These are phyloP conservation scores for Pulveroboletus ravenelii DNA, from an alignment of 768 basidiomycete species.

Conservation along the genomic window DNA sequence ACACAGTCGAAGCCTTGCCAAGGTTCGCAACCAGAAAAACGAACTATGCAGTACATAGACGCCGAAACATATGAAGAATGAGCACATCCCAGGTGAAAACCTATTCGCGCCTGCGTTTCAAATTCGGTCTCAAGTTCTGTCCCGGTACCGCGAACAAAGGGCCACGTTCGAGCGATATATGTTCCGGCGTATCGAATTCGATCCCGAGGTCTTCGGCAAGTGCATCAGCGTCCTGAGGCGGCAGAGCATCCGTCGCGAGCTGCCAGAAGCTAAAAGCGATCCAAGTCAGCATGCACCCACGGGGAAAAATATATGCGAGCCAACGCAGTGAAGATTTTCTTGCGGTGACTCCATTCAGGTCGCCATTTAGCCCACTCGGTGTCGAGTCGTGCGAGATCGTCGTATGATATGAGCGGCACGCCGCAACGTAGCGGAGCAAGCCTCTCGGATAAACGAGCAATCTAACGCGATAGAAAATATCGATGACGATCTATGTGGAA, in stretches of 20 bases:
- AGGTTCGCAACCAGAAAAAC: not conserved
- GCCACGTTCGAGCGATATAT: conserved; percentile 57
- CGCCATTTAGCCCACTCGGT: conserved; percentile 77
- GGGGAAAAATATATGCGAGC: conserved; percentile 9
- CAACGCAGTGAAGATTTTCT: conserved; percentile 56
- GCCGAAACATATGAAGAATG: not conserved
- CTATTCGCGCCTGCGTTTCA: conserved; percentile 52
- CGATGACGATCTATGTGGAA: conserved; percentile 9
- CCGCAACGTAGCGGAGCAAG: conserved; percentile 67
- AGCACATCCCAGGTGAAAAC: not conserved
- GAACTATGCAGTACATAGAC: not conserved
- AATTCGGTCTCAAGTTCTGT: conserved; percentile 27
- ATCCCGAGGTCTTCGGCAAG: conserved; percentile 81
- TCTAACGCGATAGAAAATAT: conserved; percentile 33
- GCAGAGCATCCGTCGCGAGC: conserved; percentile 59
- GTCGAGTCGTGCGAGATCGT: conserved; percentile 66
- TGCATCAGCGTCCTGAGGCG: conserved; percentile 57
- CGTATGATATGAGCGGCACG: conserved; percentile 56
- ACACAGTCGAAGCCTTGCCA: not conserved
- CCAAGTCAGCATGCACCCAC: not conserved
- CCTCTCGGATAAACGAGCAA: conserved; percentile 42
- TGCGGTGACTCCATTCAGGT: conserved; percentile 72
- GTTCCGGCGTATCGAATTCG: conserved; percentile 72
- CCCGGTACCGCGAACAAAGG: conserved; percentile 43
- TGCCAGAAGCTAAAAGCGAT: conserved; percentile 63